Evolutionary conservation across 2,329 filamentous ascomycete species (phyloP).

Genomic region (Alternaria brassicae): DNA sequence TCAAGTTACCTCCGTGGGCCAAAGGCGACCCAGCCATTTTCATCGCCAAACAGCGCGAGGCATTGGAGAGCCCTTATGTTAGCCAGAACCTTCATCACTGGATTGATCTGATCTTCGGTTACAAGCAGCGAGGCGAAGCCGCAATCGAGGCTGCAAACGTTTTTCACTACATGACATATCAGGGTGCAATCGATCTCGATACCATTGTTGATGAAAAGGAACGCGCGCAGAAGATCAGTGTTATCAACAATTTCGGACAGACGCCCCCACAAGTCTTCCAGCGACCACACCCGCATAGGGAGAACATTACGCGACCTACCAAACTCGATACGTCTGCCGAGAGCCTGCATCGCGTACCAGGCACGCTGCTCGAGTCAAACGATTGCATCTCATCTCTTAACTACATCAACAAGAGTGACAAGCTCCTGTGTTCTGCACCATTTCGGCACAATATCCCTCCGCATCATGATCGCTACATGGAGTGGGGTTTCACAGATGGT

Average conservation of each 20-base stretch:
- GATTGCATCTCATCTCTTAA: slow-evolving; percentile 82
- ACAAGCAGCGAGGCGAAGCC: slow-evolving; percentile 90
- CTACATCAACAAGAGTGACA: slow-evolving; percentile 80
- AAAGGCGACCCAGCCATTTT: slow-evolving; percentile 96
- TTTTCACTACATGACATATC: slow-evolving; percentile 94
- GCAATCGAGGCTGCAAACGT: slow-evolving; percentile 92
- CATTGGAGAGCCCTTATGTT: slow-evolving; percentile 90
- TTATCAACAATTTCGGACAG: slow-evolving; percentile 98
- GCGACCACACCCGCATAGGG: slow-evolving; percentile 77
- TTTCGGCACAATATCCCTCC: slow-evolving; percentile 89
- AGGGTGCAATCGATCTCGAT: slow-evolving; percentile 91
- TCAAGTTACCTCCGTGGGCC: slow-evolving; percentile 92
- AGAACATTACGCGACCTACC: slow-evolving; percentile 68
- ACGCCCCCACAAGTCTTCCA: slow-evolving; percentile 95
- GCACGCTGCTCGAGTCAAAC: slow-evolving; percentile 75
- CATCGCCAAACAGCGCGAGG: slow-evolving; percentile 93
- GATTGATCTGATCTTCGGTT: slow-evolving; percentile 96
- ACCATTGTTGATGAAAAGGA: slow-evolving; percentile 88
- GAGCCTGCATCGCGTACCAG: slow-evolving; percentile 77
- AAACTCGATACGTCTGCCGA: slow-evolving; percentile 81
- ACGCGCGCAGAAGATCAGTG: slow-evolving; percentile 85
- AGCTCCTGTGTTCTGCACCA: slow-evolving; percentile 81
- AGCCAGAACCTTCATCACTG: slow-evolving; percentile 88
- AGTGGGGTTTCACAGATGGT: slow-evolving; percentile 95
- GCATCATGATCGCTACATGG: slow-evolving; percentile 85